Evolutionary conservation across 306 rosid species (phyloP).

Genomic region (Acacia crassicarpa): DNA sequence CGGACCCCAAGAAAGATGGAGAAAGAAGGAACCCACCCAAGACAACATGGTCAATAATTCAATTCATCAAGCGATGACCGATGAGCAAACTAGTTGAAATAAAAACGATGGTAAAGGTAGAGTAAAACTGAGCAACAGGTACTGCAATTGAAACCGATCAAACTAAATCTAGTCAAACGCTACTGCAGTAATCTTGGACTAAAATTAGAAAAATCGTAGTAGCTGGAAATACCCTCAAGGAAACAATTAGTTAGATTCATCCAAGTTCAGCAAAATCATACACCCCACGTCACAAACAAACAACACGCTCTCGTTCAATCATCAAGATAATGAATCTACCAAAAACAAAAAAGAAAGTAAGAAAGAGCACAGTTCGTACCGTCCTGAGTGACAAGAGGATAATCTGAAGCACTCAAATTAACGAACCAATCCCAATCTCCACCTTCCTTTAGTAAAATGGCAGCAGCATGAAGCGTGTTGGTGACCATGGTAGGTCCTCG

Average conservation of each 20-base stretch:
- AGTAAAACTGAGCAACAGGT: neutral
- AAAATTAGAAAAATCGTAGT: slow-evolving; percentile 9
- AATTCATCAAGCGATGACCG: neutral
- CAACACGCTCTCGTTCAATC: neutral
- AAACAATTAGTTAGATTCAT: neutral
- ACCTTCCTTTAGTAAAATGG: slow-evolving; percentile 63
- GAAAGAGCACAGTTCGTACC: slow-evolving; percentile 37
- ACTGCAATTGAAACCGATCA: neutral
- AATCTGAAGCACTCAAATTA: slow-evolving; percentile 76
- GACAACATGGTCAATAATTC: neutral
- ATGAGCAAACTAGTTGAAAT: neutral
- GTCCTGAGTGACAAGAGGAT: slow-evolving; percentile 79
- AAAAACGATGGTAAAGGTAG: neutral
- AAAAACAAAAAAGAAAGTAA: neutral
- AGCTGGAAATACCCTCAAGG: neutral
- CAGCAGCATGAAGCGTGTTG: slow-evolving; percentile 77
- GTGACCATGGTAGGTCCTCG: slow-evolving; percentile 78
- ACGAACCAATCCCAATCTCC: slow-evolving; percentile 86
- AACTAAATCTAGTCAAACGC: neutral
- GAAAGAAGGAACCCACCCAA: neutral
- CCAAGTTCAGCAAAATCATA: neutral
- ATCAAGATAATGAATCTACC: neutral
- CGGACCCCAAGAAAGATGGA: neutral
- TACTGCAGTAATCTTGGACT: neutral
- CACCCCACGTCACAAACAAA: neutral